Evolutionary conservation across 352 stramenopile species (phyloP).

Genomic region (Phytopythium delawarense): DNA sequence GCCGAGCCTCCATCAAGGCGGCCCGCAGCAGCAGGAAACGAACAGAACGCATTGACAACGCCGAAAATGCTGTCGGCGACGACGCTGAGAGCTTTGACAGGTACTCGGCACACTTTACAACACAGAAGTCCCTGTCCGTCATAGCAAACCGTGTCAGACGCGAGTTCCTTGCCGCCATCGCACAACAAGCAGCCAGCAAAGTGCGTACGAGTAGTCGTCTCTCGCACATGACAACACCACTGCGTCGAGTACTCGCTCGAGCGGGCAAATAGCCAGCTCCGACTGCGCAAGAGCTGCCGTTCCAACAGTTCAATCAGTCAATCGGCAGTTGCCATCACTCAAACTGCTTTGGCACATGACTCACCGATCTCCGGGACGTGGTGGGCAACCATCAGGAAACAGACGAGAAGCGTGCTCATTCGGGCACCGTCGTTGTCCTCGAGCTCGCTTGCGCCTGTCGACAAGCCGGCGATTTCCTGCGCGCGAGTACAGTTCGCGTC

Average conservation of each 20-base stretch:
- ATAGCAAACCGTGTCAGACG: neutral
- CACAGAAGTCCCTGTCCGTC: conserved; percentile 17
- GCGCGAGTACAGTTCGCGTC: neutral
- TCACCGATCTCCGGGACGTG: conserved; percentile 42
- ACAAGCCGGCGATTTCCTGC: conserved; percentile 46
- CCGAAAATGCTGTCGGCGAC: conserved; percentile 19
- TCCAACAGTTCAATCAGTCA: neutral
- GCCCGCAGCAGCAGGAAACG: conserved; percentile 39
- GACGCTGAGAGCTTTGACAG: conserved; percentile 25
- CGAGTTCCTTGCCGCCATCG: too few species aligned
- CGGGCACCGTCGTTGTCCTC: conserved; percentile 26
- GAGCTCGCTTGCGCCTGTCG: conserved; percentile 15
- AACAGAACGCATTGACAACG: conserved; percentile 22
- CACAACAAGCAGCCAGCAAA: neutral
- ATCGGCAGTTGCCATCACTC: neutral
- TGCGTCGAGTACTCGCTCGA: conserved; percentile 2
- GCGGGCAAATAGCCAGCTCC: neutral
- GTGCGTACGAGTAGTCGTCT: conserved; percentile 2
- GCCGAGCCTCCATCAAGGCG: conserved; percentile 25
- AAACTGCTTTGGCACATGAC: conserved; percentile 2
- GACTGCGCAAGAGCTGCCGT: neutral
- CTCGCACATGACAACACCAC: neutral
- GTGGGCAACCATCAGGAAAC: conserved; percentile 56
- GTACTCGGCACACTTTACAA: conserved; percentile 39
- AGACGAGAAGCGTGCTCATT: conserved; percentile 36